These are phyloP conservation scores for Phytophthora uliginosa DNA, from an alignment of 352 stramenopile species.

Conservation along the genomic window DNA sequence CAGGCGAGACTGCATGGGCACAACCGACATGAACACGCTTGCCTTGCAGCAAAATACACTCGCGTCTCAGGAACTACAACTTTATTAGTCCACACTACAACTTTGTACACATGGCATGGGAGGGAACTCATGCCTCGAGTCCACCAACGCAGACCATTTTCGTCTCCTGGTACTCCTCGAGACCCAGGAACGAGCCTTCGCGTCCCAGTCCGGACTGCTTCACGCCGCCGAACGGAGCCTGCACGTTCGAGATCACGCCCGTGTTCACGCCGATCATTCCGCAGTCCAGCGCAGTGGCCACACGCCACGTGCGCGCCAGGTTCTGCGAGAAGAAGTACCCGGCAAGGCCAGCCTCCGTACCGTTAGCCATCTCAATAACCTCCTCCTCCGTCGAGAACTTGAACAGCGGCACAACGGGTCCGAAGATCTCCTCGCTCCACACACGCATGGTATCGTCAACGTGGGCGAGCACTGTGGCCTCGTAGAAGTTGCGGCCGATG, in stretches of 20 bases:
- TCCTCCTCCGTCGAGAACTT: conserved; percentile 97
- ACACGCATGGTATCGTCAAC: conserved; percentile 90
- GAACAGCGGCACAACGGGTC: conserved; percentile 94
- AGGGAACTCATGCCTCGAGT: conserved; percentile 42
- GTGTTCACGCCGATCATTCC: conserved; percentile 98
- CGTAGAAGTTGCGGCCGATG: conserved; percentile 92
- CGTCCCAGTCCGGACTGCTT: conserved; percentile 92
- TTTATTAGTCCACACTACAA: conserved; percentile 27
- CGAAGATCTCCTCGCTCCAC: conserved; percentile 97
- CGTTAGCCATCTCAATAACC: conserved; percentile 96
- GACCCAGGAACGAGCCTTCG: conserved; percentile 90
- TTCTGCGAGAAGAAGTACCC: conserved; percentile 97
- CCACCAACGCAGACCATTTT: conserved; percentile 96
- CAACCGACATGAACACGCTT: conserved; percentile 6
- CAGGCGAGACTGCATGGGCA: conserved; percentile 49
- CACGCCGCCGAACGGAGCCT: conserved; percentile 91
- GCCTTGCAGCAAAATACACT: conserved; percentile 5
- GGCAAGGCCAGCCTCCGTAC: conserved; percentile 92
- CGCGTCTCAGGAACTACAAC: conserved; percentile 24
- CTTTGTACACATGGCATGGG: neutral
- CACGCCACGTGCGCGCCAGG: conserved; percentile 88
- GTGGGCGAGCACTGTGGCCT: conserved; percentile 94
- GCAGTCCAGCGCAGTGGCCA: conserved; percentile 91
- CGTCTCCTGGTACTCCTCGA: conserved; percentile 98
- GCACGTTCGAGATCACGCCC: conserved; percentile 85